phyloP scores from a whole-genome alignment of 2,329 filamentous ascomycete genomes.

The Claviceps sp. region DNA sequence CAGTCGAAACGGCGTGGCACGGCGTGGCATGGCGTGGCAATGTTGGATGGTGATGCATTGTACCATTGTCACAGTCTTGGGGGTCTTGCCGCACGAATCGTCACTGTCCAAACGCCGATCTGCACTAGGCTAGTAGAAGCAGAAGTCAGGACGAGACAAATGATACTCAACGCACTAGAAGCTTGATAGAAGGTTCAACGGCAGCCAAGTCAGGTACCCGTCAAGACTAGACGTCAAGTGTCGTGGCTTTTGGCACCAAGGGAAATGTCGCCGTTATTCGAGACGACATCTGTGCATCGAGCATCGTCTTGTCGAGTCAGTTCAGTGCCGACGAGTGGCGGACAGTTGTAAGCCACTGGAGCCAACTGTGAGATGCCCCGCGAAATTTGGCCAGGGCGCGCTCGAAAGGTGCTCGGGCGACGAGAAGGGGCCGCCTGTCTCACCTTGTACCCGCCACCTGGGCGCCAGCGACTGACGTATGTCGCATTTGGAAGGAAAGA shows the following conservation, averaged over 20 bases:
- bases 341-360: neutral
- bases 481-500: neutral
- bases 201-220: no score
- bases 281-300: neutral
- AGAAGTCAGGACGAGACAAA: neutral
- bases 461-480: neutral
- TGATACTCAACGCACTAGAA: neutral
- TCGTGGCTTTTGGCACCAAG: neutral
- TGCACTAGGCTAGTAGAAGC: neutral
- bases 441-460: neutral
- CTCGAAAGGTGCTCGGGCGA: neutral
- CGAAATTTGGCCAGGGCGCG: neutral
- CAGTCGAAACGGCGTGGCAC: neutral
- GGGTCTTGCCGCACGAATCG: neutral
- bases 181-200: neutral
- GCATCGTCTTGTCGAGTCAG: neutral
- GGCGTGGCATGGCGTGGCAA: neutral
- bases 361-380: neutral
- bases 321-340: neutral
- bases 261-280: neutral
- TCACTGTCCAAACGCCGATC: neutral
- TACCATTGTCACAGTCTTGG: neutral
- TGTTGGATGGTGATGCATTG: neutral
- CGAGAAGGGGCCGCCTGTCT: neutral
- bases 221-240: neutral